These are phyloP conservation scores for Apium graveolens DNA, from an alignment of 129 eudicot genomes.

Conservation along the genomic window DNA sequence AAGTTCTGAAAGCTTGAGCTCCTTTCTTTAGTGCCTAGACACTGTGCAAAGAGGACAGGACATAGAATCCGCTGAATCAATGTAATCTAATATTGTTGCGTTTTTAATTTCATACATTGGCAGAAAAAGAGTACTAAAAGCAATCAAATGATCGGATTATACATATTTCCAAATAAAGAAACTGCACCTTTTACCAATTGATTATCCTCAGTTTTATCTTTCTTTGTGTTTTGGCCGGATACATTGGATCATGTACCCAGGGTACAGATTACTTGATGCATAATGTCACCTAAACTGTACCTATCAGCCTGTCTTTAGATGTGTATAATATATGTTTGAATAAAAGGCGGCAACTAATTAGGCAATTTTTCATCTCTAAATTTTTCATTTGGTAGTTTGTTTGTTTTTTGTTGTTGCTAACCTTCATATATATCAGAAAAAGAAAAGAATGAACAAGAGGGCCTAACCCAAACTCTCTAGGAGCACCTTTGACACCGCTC, in stretches of 20 bases:
- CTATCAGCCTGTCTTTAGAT: not conserved
- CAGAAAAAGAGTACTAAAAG: not conserved
- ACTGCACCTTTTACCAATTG: not conserved
- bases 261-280: not conserved
- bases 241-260: not conserved
- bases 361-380: not conserved
- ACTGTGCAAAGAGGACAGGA: not conserved
- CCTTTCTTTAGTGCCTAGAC: not conserved
- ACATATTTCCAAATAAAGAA: not conserved
- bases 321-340: not conserved
- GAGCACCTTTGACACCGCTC: not conserved
- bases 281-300: not conserved
- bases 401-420: too few relatives aligned
- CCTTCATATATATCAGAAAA: too few relatives aligned
- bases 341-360: not conserved
- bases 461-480: too few relatives aligned
- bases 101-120: not conserved
- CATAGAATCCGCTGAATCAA: not conserved
- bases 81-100: not conserved
- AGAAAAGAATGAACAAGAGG: too few relatives aligned
- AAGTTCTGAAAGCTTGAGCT: not conserved
- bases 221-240: not conserved
- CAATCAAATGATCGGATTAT: not conserved
- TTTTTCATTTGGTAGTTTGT: not conserved
- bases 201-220: not conserved